Conservation (phyloP, 176 grass and related monocot genomes). For the Rhynchospora tenuis region DNA sequence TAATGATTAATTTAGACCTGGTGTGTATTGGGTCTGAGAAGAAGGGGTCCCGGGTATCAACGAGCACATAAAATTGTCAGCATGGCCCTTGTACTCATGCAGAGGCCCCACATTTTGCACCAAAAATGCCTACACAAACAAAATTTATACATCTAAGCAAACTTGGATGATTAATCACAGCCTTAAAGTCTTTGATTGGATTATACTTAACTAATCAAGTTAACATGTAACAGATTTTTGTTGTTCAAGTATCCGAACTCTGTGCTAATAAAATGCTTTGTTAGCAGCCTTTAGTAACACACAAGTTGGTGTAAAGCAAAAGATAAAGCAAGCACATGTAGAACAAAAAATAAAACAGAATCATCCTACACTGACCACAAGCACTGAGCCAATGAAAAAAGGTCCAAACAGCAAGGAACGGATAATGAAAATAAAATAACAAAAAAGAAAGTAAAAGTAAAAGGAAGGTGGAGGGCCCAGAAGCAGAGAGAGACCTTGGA, state of each 20-base stretch:
- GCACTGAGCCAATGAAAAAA: slow-evolving; percentile 5
- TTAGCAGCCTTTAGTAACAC: background rate
- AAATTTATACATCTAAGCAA: background rate
- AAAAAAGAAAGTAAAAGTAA: background rate
- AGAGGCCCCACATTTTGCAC: slow-evolving; percentile 62
- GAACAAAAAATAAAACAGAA: background rate
- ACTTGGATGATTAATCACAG: background rate
- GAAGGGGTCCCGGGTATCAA: slow-evolving; percentile 59
- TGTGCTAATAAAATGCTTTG: background rate
- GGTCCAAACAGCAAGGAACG: background rate
- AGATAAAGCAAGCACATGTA: slow-evolving; percentile 6
- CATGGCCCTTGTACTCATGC: slow-evolving; percentile 79
- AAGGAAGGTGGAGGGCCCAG: background rate
- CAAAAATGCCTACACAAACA: slow-evolving; percentile 46
- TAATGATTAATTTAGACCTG: background rate
- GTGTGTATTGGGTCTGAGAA: slow-evolving; percentile 60
- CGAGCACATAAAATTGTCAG: slow-evolving; percentile 88
- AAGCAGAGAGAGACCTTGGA: slow-evolving; percentile 49
- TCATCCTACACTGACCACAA: background rate
- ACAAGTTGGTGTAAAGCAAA: background rate
- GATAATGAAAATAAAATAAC: background rate
- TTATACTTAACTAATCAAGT: background rate
- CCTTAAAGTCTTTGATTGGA: background rate
- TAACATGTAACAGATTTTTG: background rate
- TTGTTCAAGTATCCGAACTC: background rate